A percentile compares a stretch with the other conserved stretches of the same genome.
phyloP scores from a whole-genome alignment of 805 yeast species.

The Saturnispora ahearnii region DNA sequence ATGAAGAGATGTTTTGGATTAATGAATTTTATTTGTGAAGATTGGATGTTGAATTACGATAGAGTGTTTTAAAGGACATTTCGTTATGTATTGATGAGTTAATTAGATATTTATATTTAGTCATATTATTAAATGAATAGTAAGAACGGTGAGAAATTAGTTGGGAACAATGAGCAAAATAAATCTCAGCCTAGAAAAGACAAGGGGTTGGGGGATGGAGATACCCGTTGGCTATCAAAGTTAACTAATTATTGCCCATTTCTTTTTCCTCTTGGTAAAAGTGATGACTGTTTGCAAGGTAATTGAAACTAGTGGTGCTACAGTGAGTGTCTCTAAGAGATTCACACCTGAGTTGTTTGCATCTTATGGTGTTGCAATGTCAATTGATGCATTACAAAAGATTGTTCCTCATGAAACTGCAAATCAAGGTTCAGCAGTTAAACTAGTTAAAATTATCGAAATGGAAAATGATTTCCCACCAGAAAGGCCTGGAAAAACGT shows the following conservation, averaged over 20 bases:
- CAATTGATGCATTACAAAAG: slow-evolving; percentile 64
- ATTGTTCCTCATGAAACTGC: slow-evolving; percentile 45
- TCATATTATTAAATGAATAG: neutral
- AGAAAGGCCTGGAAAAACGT: slow-evolving; percentile 43
- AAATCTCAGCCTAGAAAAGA: neutral
- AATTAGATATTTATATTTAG: neutral
- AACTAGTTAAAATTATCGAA: slow-evolving; percentile 65
- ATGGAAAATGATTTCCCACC: slow-evolving; percentile 49
- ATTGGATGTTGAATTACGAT: slow-evolving; percentile 37
- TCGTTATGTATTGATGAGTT: neutral
- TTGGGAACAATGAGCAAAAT: neutral
- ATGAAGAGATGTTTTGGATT: slow-evolving; percentile 43
- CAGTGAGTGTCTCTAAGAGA: slow-evolving; percentile 30
- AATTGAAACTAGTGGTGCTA: neutral
- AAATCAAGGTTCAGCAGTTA: slow-evolving; percentile 90
- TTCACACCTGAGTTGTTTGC: slow-evolving; percentile 61
- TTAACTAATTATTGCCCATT: neutral
- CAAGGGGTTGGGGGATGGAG: neutral
- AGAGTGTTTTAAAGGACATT: slow-evolving; percentile 23
- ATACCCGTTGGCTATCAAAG: neutral
- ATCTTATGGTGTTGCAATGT: slow-evolving; percentile 66
- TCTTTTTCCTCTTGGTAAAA: neutral
- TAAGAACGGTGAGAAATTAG: neutral
- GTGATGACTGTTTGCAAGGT: neutral
- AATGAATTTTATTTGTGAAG: slow-evolving; percentile 46